Evolutionary conservation across 192 early-diverging fungal genomes (phyloP).

Genomic region (Funneliformis mosseae): DNA sequence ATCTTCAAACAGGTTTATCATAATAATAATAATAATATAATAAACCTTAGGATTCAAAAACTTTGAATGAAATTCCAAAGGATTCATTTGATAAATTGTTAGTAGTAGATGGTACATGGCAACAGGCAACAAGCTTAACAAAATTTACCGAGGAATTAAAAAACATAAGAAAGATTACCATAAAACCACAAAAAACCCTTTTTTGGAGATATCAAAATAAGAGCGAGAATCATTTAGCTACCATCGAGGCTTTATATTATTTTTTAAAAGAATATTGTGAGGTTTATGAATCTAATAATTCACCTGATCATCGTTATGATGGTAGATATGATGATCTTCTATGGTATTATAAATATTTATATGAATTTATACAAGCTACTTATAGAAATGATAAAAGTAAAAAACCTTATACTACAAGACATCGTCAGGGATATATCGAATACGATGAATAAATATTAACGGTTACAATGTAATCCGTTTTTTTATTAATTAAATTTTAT

Average conservation of each 20-base stretch:
- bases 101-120: conserved; percentile 98
- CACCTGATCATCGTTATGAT: conserved; percentile 51
- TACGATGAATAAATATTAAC: conserved; percentile 45
- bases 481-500: too few relatives aligned
- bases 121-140: conserved; percentile 70
- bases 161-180: conserved; percentile 61
- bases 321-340: conserved; percentile 88
- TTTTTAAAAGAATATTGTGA: conserved; percentile 81
- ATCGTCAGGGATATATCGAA: conserved; percentile 61
- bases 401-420: conserved; percentile 57
- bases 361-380: conserved; percentile 78
- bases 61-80: conserved; percentile 67
- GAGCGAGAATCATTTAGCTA: conserved; percentile 76
- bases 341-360: conserved; percentile 92
- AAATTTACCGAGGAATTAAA: conserved; percentile 48
- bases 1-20: not conserved
- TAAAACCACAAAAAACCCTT: conserved; percentile 72
- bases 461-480: too few relatives aligned
- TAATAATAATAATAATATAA: not conserved
- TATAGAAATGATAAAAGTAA: conserved; percentile 67
- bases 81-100: conserved; percentile 71
- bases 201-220: conserved; percentile 92
- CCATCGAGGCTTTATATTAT: conserved; percentile 96
- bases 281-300: conserved; percentile 43
- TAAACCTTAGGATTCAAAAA: conserved; percentile 58